These are phyloP conservation scores for Alternaria triticimaculans DNA, from an alignment of 2,329 filamentous ascomycete genomes.

Conservation along the genomic window DNA sequence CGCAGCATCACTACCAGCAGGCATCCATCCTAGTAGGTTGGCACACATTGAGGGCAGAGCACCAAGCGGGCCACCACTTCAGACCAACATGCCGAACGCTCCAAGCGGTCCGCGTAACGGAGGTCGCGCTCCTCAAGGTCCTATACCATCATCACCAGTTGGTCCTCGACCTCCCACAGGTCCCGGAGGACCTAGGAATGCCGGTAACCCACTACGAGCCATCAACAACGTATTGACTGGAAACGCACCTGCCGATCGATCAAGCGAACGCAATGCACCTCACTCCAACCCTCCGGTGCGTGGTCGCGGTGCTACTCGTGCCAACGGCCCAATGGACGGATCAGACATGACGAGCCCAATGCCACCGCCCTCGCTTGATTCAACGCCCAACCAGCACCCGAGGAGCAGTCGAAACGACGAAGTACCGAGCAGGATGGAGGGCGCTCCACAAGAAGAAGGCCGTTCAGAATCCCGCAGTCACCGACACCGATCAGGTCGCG, in stretches of 20 bases:
- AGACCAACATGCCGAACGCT: slow-evolving; percentile 41
- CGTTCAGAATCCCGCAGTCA: slow-evolving; percentile 38
- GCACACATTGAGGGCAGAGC: slow-evolving; percentile 48
- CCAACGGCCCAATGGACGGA: slow-evolving; percentile 28
- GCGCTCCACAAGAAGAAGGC: slow-evolving; percentile 28
- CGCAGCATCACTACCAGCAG: slow-evolving; percentile 47
- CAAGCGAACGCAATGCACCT: slow-evolving; percentile 20
- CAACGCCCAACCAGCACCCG: slow-evolving; percentile 29
- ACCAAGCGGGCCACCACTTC: slow-evolving; percentile 30
- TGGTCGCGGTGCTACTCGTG: slow-evolving; percentile 40
- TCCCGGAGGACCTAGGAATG: slow-evolving; percentile 34
- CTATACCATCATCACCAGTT: slow-evolving; percentile 37
- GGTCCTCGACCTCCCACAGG: slow-evolving; percentile 43
- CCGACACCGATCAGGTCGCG: slow-evolving; percentile 36
- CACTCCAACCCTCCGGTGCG: slow-evolving; percentile 36
- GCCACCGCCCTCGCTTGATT: slow-evolving; percentile 33
- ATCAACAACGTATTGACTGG: slow-evolving; percentile 43
- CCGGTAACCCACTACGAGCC: slow-evolving; percentile 31
- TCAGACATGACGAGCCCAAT: slow-evolving; percentile 24
- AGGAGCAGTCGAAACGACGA: slow-evolving; percentile 30
- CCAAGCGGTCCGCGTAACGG: slow-evolving; percentile 46
- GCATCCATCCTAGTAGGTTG: slow-evolving; percentile 63
- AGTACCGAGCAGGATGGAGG: slow-evolving; percentile 23
- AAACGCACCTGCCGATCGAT: slow-evolving; percentile 31
- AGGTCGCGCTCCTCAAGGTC: slow-evolving; percentile 31